These are phyloP conservation scores for Boechera stricta DNA, from an alignment of 345 rosid species.

Conservation along the genomic window DNA sequence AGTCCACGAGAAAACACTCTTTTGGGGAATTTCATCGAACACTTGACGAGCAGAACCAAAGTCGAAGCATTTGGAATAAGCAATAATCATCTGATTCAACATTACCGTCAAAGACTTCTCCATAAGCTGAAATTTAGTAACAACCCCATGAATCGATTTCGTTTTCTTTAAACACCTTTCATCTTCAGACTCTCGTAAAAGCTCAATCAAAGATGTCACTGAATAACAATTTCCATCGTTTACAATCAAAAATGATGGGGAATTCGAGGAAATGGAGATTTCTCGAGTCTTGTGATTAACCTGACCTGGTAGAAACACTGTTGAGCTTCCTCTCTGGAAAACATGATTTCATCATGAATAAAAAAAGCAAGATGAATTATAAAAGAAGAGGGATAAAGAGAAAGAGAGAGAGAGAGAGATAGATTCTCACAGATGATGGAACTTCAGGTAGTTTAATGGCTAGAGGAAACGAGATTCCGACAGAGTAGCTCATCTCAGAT, in stretches of 20 bases:
- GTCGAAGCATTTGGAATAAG: conserved; percentile 49
- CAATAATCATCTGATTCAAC: conserved; percentile 46
- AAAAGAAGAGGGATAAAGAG: background rate
- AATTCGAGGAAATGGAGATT: conserved; percentile 3
- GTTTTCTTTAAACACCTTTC: conserved; percentile 34
- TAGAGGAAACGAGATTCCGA: conserved; percentile 29
- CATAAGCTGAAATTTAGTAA: conserved; percentile 34
- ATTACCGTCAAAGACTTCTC: conserved; percentile 36
- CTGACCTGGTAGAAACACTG: conserved; percentile 31
- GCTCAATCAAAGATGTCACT: conserved; percentile 38
- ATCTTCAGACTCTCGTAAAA: conserved; percentile 44
- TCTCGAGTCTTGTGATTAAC: conserved; percentile 3
- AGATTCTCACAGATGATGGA: conserved; percentile 35
- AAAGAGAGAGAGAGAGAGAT: conserved; percentile 22
- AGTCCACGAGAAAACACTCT: conserved; percentile 57
- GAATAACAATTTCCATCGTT: conserved; percentile 17
- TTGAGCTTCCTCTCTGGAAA: conserved; percentile 37
- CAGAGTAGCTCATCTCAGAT: conserved; percentile 24
- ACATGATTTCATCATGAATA: background rate
- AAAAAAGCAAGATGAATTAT: background rate
- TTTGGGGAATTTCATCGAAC: conserved; percentile 51
- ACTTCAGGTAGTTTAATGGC: conserved; percentile 19
- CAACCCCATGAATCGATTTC: conserved; percentile 45
- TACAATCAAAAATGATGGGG: background rate
- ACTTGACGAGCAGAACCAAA: conserved; percentile 45